Evolutionary conservation across 768 basidiomycete species (phyloP).

Genomic region (Kwoniella sp.): DNA sequence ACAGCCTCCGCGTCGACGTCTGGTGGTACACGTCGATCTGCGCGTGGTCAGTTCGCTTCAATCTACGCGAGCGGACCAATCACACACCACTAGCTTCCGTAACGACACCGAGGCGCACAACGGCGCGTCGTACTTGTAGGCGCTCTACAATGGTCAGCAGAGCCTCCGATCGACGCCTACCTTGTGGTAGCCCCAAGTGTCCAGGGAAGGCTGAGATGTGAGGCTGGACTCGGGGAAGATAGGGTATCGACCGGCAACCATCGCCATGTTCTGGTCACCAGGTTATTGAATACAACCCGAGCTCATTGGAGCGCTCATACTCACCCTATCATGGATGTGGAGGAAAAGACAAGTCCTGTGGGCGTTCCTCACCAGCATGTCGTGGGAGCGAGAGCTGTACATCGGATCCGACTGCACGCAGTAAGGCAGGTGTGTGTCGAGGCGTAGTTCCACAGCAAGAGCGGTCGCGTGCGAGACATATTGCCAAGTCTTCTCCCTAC

Average conservation of each 20-base stretch:
- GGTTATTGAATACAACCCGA: too few relatives aligned
- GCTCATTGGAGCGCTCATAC: too few relatives aligned
- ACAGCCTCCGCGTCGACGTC: neutral
- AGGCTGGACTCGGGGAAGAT: constrained; percentile 13
- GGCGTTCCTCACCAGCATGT: constrained; percentile 15
- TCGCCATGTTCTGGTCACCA: constrained; percentile 12
- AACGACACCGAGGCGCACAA: constrained; percentile 15
- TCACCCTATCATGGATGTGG: constrained; percentile 16
- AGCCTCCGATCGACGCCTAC: neutral
- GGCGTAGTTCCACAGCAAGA: constrained; percentile 7
- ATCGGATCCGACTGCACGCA: constrained; percentile 12
- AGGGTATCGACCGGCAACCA: constrained; percentile 17
- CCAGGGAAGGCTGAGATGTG: constrained; percentile 1
- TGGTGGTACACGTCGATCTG: constrained; percentile 10
- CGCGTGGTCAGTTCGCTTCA: neutral
- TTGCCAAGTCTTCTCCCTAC: constrained; percentile 12
- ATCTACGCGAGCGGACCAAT: too few relatives aligned
- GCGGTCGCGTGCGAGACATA: constrained; percentile 17
- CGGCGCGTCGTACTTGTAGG: neutral
- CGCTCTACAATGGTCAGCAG: neutral
- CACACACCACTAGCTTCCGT: constrained; percentile 10
- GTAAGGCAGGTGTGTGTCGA: constrained; percentile 13
- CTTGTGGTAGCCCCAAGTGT: constrained; percentile 8
- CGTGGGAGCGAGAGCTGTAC: constrained; percentile 1
- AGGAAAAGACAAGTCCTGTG: constrained; percentile 10